Base-by-base conservation (phyloP, 192 early-diverging fungal genomes). In the Chytriomyces hyalinus region DNA sequence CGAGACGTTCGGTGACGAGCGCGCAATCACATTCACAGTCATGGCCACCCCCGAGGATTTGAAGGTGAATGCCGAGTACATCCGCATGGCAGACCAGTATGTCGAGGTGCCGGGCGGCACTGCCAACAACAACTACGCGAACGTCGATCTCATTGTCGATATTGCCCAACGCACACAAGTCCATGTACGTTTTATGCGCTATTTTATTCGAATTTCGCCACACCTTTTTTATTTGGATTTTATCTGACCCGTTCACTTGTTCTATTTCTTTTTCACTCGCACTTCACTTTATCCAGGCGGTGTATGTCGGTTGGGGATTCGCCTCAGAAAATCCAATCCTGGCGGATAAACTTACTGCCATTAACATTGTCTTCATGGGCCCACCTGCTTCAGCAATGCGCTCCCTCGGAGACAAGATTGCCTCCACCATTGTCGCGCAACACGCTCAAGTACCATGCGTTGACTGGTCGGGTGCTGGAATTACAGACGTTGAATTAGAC, bases 1-100 rank as follows among this genome's bases (percentile, higher is more conserved):
- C 80, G 95, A 96, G 78, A 96, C 94, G 11, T 98, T 99, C 90
- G 97, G 97, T 57, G 91, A 97, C 78, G 96, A 99, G 83, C 88
- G 91, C 26, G 95, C 94, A 47, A 97, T 99, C 78, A 86, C 95
- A 80, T 98, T 99, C 84, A 94, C 94, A 53, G 97, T 92, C 74
- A 99, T 99, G 97, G 94, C 94, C 9, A 99, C 97, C 49, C 96
- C 96, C 28, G 96, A 99, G 78, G 97, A 99, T 88, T 88, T 99
- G 74, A 92, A 91, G 81, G 93, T 93, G 68, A 99, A 99, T 77
- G 96, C 97, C 64, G 97, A 99, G 89, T 99, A 96, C 84, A 97
- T 99, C 82, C 92, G 97, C 69, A 96, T 97, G 96, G 96, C 97
- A 2, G 97, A 99, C 83, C 94, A 98, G 86, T 99, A 94, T 80